phyloP scores from a whole-genome alignment of 768 basidiomycete genomes.

The Amanita polypyramis region DNA sequence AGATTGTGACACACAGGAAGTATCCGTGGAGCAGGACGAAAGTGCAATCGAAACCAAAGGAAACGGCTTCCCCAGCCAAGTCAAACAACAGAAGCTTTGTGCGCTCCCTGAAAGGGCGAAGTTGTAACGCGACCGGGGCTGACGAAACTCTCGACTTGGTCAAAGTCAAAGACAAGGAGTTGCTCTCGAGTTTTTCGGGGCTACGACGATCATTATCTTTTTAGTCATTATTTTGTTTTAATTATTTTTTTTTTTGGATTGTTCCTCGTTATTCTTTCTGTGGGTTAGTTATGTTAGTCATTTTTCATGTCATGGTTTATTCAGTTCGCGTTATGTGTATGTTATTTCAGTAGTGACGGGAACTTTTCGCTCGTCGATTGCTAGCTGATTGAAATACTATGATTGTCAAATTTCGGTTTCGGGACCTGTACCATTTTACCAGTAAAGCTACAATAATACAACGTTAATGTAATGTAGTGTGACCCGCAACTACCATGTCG shows the following conservation, averaged over 20 bases:
- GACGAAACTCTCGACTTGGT: no score
- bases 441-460: no score
- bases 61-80: background rate
- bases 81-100: background rate
- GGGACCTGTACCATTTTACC: no score
- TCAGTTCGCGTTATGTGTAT: no score
- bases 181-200: background rate
- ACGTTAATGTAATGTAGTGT: no score
- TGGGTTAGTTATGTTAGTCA: background rate
- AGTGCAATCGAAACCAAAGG: background rate
- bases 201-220: conserved; percentile 3
- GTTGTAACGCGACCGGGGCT: background rate
- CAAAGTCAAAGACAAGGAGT: background rate
- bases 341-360: no score
- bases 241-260: background rate
- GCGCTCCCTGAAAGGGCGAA: background rate
- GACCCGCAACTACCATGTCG: no score
- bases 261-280: background rate
- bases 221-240: background rate
- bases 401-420: no score
- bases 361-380: no score
- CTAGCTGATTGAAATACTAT: no score
- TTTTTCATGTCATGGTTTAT: background rate
- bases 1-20: background rate
- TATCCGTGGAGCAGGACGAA: conserved; percentile 1